Conservation (phyloP, 2,329 filamentous ascomycete species). For the Microcera coccophila region DNA sequence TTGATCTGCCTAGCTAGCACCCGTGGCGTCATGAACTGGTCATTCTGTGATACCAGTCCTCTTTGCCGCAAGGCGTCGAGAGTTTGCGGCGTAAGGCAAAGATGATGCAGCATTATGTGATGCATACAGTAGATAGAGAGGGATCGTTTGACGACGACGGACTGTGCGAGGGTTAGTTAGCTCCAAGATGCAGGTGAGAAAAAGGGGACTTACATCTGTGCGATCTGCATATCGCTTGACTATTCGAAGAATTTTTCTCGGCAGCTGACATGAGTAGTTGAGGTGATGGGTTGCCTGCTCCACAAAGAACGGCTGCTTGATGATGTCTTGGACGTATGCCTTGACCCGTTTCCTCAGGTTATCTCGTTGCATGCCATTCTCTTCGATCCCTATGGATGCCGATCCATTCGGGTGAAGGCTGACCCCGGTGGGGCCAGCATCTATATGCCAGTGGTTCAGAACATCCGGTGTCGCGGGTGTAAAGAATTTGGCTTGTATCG, state of each 20-base stretch:
- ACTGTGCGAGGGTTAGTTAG: constrained; percentile 27
- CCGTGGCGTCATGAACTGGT: constrained; percentile 47
- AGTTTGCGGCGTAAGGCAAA: constrained; percentile 47
- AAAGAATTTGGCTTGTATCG: constrained; percentile 51
- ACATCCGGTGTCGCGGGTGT: constrained; percentile 46
- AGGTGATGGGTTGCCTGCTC: constrained; percentile 49
- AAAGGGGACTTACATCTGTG: constrained; percentile 37
- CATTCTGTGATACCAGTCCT: constrained; percentile 42
- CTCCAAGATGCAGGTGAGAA: constrained; percentile 7
- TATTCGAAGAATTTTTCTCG: constrained; percentile 44
- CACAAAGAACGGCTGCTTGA: constrained; percentile 45
- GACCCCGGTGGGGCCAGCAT: constrained; percentile 34
- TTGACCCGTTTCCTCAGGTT: constrained; percentile 44
- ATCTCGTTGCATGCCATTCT: constrained; percentile 41
- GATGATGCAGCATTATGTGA: constrained; percentile 53
- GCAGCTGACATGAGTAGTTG: constrained; percentile 43
- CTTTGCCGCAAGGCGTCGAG: constrained; percentile 40
- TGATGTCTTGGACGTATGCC: constrained; percentile 47
- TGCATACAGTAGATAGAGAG: constrained; percentile 55
- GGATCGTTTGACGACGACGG: constrained; percentile 49
- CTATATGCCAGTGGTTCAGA: constrained; percentile 50
- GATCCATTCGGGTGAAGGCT: constrained; percentile 41
- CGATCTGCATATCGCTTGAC: constrained; percentile 46
- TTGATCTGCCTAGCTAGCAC: constrained; percentile 56
- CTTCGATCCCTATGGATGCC: constrained; percentile 50